Evolutionary conservation across 1,284 basidiomycete species (phyloP).

Genomic region (Vanrija sp.): DNA sequence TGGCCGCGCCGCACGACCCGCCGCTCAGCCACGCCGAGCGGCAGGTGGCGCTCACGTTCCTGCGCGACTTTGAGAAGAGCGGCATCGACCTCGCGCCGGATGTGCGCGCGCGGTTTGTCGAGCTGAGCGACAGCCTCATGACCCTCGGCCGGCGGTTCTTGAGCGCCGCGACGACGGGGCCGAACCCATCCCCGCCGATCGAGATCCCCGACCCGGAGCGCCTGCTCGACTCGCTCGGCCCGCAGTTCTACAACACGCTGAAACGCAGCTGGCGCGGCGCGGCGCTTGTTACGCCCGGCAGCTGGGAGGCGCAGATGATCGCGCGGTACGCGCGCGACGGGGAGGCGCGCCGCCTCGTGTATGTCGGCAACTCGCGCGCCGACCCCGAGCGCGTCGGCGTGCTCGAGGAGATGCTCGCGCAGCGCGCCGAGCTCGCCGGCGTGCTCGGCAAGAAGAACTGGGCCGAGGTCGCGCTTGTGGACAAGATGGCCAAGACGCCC

Average conservation of each 20-base stretch:
- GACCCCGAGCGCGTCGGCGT: conserved; percentile 51
- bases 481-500: conserved; percentile 93
- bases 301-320: conserved; percentile 86
- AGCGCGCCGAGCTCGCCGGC: conserved; percentile 71
- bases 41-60: conserved; percentile 87
- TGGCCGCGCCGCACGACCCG: conserved; percentile 36
- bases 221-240: conserved; percentile 43
- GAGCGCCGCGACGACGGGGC: conserved; percentile 54
- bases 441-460: conserved; percentile 78
- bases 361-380: conserved; percentile 64
- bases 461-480: conserved; percentile 74
- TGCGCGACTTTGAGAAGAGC: conserved; percentile 95
- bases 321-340: conserved; percentile 79
- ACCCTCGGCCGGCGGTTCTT: conserved; percentile 82
- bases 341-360: conserved; percentile 73
- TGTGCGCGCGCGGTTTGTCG: conserved; percentile 76
- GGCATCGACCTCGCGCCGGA: conserved; percentile 82
- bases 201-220: conserved; percentile 41
- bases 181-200: conserved; percentile 27
- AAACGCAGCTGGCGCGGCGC: conserved; percentile 51
- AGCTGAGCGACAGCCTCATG: conserved; percentile 87
- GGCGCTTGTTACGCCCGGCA: conserved; percentile 72
- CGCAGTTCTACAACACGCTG: conserved; percentile 54
- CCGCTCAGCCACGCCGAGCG: conserved; percentile 45
- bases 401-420: conserved; percentile 69